Percentiles rank a stretch among this genome's conserved stretches.
These are phyloP conservation scores for Luffa aegyptiaca DNA, from an alignment of 306 rosid species.

Conservation along the genomic window DNA sequence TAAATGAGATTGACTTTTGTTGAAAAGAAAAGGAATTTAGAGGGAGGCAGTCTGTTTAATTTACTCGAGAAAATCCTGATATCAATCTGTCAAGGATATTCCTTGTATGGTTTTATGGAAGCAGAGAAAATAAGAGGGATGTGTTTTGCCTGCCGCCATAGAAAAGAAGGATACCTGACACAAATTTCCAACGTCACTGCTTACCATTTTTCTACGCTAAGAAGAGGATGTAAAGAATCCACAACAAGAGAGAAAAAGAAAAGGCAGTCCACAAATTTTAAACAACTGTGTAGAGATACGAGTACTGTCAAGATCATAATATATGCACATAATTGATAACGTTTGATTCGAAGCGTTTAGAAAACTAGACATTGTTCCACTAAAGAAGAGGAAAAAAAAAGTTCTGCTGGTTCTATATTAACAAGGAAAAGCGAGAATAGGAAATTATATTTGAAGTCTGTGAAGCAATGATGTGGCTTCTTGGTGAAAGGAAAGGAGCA, in stretches of 20 bases:
- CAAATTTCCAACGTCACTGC: neutral
- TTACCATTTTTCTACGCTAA: neutral
- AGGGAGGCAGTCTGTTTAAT: neutral
- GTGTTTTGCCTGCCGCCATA: neutral
- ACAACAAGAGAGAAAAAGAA: neutral
- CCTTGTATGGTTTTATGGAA: neutral
- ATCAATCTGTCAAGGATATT: neutral
- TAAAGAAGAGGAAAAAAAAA: neutral
- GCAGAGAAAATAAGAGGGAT: neutral
- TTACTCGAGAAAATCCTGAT: neutral
- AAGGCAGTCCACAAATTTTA: neutral
- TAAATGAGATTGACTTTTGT: neutral
- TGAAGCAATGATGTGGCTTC: constrained; percentile 15
- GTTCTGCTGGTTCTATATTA: neutral
- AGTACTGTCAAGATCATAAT: neutral
- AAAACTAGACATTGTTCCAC: neutral
- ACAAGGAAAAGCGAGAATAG: neutral
- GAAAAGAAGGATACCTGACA: neutral
- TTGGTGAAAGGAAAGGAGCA: neutral
- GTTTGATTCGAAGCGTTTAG: neutral
- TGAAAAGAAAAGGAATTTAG: neutral
- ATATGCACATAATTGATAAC: neutral
- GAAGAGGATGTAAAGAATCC: neutral
- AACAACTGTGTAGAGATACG: neutral
- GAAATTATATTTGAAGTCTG: neutral